A percentile compares a stretch with the other conserved stretches of the same genome.
Evolutionary conservation across 352 stramenopile genomes (phyloP).

Genomic region (Blastocystis sp.): DNA sequence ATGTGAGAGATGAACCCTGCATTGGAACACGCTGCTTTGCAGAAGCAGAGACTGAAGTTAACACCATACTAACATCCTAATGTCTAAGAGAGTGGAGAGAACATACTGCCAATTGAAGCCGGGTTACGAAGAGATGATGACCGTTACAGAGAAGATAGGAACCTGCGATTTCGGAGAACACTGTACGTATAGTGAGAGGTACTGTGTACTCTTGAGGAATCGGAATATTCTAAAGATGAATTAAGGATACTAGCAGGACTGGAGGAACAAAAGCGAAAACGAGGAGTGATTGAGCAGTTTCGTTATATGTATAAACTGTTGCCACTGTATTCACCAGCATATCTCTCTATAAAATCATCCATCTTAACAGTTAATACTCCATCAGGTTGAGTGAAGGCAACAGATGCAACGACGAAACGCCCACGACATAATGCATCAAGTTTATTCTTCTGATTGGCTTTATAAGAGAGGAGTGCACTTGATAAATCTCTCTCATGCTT

Average conservation of each 20-base stretch:
- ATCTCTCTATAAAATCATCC: background rate
- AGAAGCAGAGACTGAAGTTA: background rate
- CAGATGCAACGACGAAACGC: background rate
- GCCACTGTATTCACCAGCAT: background rate
- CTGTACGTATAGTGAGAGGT: background rate
- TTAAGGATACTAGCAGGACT: background rate
- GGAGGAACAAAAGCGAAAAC: background rate
- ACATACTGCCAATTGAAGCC: background rate
- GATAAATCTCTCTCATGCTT: background rate
- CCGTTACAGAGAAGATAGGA: background rate
- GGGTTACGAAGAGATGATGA: background rate
- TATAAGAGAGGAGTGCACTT: too few species aligned
- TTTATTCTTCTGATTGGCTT: constrained; percentile 9
- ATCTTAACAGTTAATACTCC: too few species aligned
- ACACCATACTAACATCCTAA: background rate
- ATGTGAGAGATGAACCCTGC: background rate
- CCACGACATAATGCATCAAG: background rate
- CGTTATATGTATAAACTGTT: background rate
- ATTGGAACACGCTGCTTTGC: background rate
- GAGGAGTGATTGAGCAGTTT: background rate
- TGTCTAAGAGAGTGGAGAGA: background rate
- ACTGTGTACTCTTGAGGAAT: background rate
- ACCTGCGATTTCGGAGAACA: background rate
- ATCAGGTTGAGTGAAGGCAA: background rate
- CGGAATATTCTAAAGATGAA: background rate